Evolutionary conservation across 2,329 filamentous ascomycete species (phyloP), one percentile per base, ranked within the genome.

Genomic region (Davidsoniella neocaledoniae): DNA sequence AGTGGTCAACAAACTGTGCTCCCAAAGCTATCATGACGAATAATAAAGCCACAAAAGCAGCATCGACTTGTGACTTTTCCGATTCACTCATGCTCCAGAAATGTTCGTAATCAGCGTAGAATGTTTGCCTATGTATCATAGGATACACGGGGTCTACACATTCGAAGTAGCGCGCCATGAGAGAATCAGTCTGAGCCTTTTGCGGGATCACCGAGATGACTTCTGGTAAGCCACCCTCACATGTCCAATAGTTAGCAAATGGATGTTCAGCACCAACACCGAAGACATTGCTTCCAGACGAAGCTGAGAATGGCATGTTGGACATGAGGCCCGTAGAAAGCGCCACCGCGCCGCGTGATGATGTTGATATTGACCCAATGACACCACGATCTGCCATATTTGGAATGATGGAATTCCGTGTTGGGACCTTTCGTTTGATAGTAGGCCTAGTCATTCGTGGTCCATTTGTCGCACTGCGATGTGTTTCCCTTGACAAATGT

Each of bases 201-300:
- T 80, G 80, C 0, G 84, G 84, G 10, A 90, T 66, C 3, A 87
- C 81, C 1, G 75, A 77, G 41, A 87, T 77, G 5, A 87, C 82
- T 63, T 90, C 84, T 7, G 76, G 70, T 16, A 90, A 65, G 0
- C 83, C 83, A 44, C 84, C 83, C 54, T 80, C 74, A 58, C 80
- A 85, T 2, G 83, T 88, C 84, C 84, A 90, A 63, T 88, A 88
- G 60, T 88, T 88, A 58, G 81, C 79, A 60, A 87, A 87, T 0
- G 82, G 83, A 59, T 86, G 82, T 59, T 86, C 81, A 0, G 80
- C 79, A 12, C 81, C 83, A 55, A 86, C 78, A n/a, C 83, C 83
- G 59, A 88, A 88, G 50, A 87, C 81, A 55, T 85, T 86, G 50
- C 80, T 84, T 1, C 80, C 79, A 5, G 78, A 78, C 8, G 80